Evolutionary conservation across 129 eudicot genomes (phyloP).

Genomic region (Gnaphalium uliginosum): DNA sequence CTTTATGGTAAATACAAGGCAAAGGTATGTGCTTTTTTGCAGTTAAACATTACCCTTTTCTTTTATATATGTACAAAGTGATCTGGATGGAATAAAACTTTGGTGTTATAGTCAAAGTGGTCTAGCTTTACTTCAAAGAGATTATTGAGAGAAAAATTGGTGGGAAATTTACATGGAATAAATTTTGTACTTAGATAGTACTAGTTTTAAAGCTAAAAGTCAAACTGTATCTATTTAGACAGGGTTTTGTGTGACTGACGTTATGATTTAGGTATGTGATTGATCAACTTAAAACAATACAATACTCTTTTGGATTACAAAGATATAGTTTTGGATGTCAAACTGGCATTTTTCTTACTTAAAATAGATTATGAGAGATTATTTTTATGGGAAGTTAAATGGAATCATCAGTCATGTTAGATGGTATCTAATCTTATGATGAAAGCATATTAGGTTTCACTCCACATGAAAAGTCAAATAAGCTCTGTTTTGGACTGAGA

Average conservation of each 20-base stretch:
- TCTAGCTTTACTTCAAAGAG: too few relatives aligned
- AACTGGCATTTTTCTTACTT: slow-evolving; percentile 4
- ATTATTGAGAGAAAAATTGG: too few relatives aligned
- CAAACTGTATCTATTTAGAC: background rate
- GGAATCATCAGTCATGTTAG: slow-evolving; percentile 1
- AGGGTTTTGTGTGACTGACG: slow-evolving; percentile 13
- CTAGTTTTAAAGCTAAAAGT: background rate
- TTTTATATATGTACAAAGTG: background rate
- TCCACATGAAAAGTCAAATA: slow-evolving; percentile 4
- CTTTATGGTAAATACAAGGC: slow-evolving; percentile 98
- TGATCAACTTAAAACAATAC: slow-evolving; percentile 19
- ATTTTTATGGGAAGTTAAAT: background rate
- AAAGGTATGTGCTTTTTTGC: slow-evolving; percentile 49
- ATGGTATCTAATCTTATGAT: background rate
- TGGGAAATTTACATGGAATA: background rate
- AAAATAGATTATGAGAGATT: background rate
- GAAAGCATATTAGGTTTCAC: slow-evolving; percentile 8
- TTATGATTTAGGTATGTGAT: slow-evolving; percentile 12
- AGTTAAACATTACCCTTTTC: background rate
- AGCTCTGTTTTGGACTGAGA: slow-evolving; percentile 7
- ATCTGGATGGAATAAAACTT: background rate
- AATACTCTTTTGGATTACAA: slow-evolving; percentile 8
- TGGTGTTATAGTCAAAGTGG: too few relatives aligned
- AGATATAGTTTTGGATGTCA: slow-evolving; percentile 19
- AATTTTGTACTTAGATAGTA: background rate